phyloP scores from a whole-genome alignment of 23 red algal species.

The Gracilariopsis chorda region DNA sequence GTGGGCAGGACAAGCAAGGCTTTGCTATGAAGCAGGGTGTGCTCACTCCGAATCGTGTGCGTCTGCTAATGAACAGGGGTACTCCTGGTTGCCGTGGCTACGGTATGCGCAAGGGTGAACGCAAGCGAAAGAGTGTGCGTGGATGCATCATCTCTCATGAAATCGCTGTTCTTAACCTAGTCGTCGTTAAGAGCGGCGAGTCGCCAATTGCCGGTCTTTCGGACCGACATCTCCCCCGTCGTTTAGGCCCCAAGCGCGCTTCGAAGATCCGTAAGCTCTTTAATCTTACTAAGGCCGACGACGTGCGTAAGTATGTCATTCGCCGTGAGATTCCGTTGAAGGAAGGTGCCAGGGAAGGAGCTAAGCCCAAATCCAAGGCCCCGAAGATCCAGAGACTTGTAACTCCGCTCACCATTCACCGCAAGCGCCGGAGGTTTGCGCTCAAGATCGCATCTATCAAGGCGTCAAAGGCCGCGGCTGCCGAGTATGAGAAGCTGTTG shows the following conservation, averaged over 20 bases:
- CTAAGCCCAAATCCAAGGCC: constrained; percentile 95
- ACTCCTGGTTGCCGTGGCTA: constrained; percentile 88
- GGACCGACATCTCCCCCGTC: constrained; percentile 82
- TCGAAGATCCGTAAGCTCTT: constrained; percentile 97
- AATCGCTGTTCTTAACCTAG: constrained; percentile 88
- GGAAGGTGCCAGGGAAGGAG: constrained; percentile 80
- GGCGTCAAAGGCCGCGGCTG: constrained; percentile 70
- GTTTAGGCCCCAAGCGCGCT: constrained; percentile 97
- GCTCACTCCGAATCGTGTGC: constrained; percentile 90
- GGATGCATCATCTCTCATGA: constrained; percentile 97
- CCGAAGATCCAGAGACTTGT: constrained; percentile 99
- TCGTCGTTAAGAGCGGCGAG: constrained; percentile 89
- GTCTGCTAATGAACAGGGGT: constrained; percentile 89
- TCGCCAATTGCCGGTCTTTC: constrained; percentile 81
- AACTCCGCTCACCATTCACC: constrained; percentile 85
- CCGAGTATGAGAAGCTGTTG: constrained; percentile 95
- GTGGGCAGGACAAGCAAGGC: constrained; percentile 99
- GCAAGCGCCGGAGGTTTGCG: constrained; percentile 90
- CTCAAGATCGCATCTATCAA: constrained; percentile 53
- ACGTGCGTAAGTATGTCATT: constrained; percentile 99
- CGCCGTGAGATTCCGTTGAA: constrained; percentile 89
- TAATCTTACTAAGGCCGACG: constrained; percentile 95
- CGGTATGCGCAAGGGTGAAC: constrained; percentile 96
- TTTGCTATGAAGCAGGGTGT: constrained; percentile 98
- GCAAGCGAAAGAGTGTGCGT: constrained; percentile 91